Base-by-base conservation (phyloP, 2,329 filamentous ascomycete species). In the Hirsutella rhossiliensis region DNA sequence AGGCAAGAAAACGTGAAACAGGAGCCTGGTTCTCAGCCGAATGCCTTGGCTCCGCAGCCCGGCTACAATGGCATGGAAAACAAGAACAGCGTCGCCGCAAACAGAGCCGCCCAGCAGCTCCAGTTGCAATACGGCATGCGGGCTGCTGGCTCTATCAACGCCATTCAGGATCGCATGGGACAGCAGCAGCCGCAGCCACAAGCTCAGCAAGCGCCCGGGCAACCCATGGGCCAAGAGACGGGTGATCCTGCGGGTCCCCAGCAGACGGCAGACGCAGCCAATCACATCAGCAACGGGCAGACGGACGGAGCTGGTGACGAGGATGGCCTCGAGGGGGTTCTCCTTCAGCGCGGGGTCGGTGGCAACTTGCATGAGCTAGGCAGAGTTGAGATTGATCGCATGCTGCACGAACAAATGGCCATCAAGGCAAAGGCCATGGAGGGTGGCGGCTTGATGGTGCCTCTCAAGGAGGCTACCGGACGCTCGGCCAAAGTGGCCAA, bases 361-460 rank as follows among this genome's bases (percentile, higher is more conserved):
- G 78, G 76, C 7, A 69, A 75, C 49, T 65, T 70, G 40, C 65
- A 64, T 28, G 75, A 71, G 63, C 73, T 73, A 65, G 76, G 73
- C 20, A 69, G 76, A 42, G 61, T 79, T 5, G 76, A 80, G 44
- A 80, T 87, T 47, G 84, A 90, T 56, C 66, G 71, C 39, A 67
- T 84, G 56, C 76, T 90, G 53, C 82, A 84, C 51, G 69, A 73
- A 42, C 78, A 82, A 52, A 78, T 89, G 48, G 72, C 78, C 43
- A 73, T 76, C 39, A 73, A 75, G 51, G 80, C 80, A 9, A 78
- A 76, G 58, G 69, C 71, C 50, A 82, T 87, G 69, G 82, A 89
- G 58, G 85, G 80, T 41, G 85, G 79, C 38, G 79, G 85, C 8
- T 65, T 89, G 46, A 87, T 89, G 82, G 61, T 88, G 17, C 81